phyloP scores from a whole-genome alignment of 352 stramenopile genomes.

The Plasmopara viticola region DNA sequence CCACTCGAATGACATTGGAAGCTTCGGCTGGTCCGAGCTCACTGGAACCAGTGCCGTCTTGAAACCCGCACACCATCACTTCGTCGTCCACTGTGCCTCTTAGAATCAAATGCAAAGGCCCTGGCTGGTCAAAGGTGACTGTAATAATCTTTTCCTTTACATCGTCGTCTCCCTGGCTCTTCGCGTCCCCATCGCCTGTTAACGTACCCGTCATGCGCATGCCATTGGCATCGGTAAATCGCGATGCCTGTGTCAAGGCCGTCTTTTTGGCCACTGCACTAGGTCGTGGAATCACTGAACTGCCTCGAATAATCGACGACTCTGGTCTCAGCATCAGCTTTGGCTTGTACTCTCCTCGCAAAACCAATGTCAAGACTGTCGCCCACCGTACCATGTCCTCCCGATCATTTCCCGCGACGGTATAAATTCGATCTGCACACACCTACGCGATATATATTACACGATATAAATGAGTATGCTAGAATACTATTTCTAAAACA shows the following conservation, averaged over 20 bases:
- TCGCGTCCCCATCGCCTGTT: constrained; percentile 31
- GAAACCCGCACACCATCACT: constrained; percentile 84
- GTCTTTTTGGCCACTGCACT: constrained; percentile 66
- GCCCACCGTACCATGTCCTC: constrained; percentile 88
- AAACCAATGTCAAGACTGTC: constrained; percentile 79
- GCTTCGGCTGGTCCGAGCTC: constrained; percentile 49
- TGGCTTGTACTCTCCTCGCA: constrained; percentile 74
- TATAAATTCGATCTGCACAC: constrained; percentile 85
- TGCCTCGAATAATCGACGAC: constrained; percentile 82
- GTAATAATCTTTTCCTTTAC: constrained; percentile 86
- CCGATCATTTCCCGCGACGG: constrained; percentile 72
- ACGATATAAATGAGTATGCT: background rate
- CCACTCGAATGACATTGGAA: constrained; percentile 69
- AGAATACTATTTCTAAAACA: no score
- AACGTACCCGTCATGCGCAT: constrained; percentile 71
- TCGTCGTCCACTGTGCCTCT: constrained; percentile 83
- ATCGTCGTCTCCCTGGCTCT: constrained; percentile 57
- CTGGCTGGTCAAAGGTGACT: constrained; percentile 78
- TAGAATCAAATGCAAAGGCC: constrained; percentile 62
- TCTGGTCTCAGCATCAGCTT: constrained; percentile 85
- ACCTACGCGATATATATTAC: constrained; percentile 36
- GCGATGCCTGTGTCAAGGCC: constrained; percentile 50
- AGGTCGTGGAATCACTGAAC: constrained; percentile 69
- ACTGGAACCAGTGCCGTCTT: constrained; percentile 26
- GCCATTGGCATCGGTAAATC: constrained; percentile 75